Conservation (phyloP, 495 filamentous ascomycete genomes). For the Hyaloscypha variabilis region DNA sequence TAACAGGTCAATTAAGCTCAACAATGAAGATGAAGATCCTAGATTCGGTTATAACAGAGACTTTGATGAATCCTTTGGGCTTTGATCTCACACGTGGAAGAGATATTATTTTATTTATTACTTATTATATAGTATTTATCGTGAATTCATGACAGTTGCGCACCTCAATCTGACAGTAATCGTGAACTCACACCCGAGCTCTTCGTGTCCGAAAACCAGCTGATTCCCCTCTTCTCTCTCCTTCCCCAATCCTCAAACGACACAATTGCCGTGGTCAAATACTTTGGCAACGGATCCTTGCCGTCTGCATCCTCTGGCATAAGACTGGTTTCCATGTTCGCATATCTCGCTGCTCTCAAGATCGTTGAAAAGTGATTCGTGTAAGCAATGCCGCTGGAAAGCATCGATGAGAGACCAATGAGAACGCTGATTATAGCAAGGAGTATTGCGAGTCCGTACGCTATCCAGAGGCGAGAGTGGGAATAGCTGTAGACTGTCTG, state of each 20-base stretch:
- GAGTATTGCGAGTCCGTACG: constrained; percentile 50
- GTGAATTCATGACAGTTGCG: no score
- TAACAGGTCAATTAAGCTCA: no score
- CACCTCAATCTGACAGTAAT: no score
- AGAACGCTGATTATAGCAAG: neutral
- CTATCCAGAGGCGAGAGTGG: neutral
- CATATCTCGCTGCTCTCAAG: neutral
- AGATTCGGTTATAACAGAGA: no score
- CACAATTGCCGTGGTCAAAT: neutral
- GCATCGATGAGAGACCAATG: neutral
- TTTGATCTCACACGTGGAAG: no score
- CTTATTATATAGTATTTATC: no score
- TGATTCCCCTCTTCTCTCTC: no score
- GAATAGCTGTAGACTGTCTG: neutral
- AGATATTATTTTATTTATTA: no score
- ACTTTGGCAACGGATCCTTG: neutral
- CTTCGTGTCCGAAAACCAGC: no score
- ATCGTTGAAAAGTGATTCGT: neutral
- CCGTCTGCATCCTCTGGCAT: neutral
- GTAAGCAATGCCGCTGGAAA: neutral
- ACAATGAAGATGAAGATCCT: no score
- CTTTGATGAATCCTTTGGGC: no score
- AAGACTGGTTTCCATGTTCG: neutral
- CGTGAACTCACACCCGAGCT: no score
- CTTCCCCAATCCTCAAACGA: neutral